Evolutionary conservation across 2,329 filamentous ascomycete species (phyloP).

Genomic region (Claviceps capensis): DNA sequence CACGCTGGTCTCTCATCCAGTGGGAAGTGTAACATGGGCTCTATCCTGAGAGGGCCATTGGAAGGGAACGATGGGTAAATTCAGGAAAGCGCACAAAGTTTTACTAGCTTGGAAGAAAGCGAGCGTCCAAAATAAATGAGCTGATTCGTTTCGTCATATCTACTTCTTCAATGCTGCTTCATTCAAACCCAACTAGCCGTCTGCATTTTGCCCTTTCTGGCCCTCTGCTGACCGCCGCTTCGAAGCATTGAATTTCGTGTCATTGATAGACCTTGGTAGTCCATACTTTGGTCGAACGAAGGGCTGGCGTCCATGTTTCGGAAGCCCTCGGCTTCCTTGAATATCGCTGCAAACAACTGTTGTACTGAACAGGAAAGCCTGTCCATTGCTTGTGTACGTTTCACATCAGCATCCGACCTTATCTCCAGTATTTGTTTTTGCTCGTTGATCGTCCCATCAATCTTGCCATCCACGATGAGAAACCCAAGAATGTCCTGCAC

Average conservation of each 20-base stretch:
- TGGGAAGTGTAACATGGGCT: neutral
- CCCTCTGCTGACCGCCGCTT: conserved; percentile 3
- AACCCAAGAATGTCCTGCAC: conserved; percentile 94
- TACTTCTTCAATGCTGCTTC: neutral
- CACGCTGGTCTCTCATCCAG: neutral
- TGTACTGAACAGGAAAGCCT: conserved; percentile 59
- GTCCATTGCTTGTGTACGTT: conserved; percentile 59
- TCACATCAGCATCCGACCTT: conserved; percentile 56
- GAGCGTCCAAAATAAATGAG: neutral
- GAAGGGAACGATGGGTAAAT: neutral
- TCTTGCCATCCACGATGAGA: conserved; percentile 79
- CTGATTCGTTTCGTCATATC: neutral
- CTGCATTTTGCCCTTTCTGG: conserved; percentile 1
- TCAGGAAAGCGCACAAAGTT: neutral
- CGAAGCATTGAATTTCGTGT: conserved; percentile 4
- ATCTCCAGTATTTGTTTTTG: conserved; percentile 74
- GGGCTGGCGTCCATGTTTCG: conserved; percentile 15
- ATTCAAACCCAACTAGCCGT: conserved; percentile 2
- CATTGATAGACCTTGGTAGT: conserved; percentile 12
- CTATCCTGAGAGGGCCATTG: neutral
- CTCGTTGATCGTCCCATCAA: conserved; percentile 82
- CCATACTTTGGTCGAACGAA: conserved; percentile 17
- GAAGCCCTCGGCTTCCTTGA: conserved; percentile 68
- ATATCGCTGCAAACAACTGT: conserved; percentile 54
- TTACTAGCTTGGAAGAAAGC: too few relatives aligned